Evolutionary conservation across 305 asterid species (phyloP), one percentile per base, ranked within the genome.

Genomic region (Solanum hybrid): DNA sequence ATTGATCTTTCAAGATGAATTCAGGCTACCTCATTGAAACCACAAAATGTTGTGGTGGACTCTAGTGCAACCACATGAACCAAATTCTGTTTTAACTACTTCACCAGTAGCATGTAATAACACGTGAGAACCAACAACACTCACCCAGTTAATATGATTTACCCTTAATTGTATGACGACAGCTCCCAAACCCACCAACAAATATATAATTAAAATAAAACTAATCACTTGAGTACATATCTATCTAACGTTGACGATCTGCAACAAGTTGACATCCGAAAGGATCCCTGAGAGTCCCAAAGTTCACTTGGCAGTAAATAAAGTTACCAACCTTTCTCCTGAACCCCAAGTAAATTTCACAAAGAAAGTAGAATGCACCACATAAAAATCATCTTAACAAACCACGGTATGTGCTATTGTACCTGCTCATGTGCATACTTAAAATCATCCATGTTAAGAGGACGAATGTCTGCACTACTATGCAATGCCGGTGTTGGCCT

Each of bases 391-490:
- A 51, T 73, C 7, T 84, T 84, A 84, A 83, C 37, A 41, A 70
- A 51, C 31, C 29, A 31, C 22, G 11, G 31, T 31, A 84, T 57
- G 45, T 51, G 31, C 75, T 61, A 70, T 79, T 72, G 41, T 91
- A 94, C 99, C 98, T 96, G 98, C 80, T 97, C 97, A 34, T 96
- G 98, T 70, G 99, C 98, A 89, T 89, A 93, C 91, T 93, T 95
- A 79, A 97, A 95, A 93, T 97, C 99, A 45, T 94, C 95, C 96
- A 92, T 92, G 90, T 87, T 96, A 90, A 95, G 90, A 75, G 98
- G 92, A 17, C 99, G 98, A 86, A 96, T 93, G 24, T 97, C 99
- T 37, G 93, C 91, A 91, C 98, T 95, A 92, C 92, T 93, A 89
- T 93, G 96, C 95, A 97, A 91, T 27, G 95, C 93, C 17, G 99